Evolutionary conservation across 306 rosid genomes (phyloP), one percentile per base, ranked within the genome.

Genomic region (Potentilla sterilis): DNA sequence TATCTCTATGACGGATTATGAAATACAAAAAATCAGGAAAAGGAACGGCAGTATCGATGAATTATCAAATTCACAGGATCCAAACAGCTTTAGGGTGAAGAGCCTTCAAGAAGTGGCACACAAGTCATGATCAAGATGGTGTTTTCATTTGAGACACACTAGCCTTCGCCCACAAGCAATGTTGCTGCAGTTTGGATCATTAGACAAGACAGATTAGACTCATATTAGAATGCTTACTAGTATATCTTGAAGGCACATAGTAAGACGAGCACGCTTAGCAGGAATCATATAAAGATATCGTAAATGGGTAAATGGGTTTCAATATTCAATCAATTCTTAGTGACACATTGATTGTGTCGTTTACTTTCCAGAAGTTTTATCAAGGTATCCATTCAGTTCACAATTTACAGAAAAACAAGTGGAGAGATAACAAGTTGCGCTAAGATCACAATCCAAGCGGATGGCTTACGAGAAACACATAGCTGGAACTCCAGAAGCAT

Each of bases 101-200:
- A 44, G 55, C 41, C 74, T 63, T 12, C 28, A 34, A 62, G 32
- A 40, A 16, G 43, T 38, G 75, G 67, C 68, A 69, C 38, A 42
- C 48, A 21, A 67, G 43, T 67, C 51, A 67, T 42, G 71, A 34
- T 54, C 76, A 16, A 62, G 52, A 49, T 14, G 48, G 66, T 55
- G 35, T 14, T 62, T 79, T 91, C 86, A 91, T 80, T 84, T 86
- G 59, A 77, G 88, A 66, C 85, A 85, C 54, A 82, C 87, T 24
- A 82, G 71, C 70, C 70, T 85, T 80, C 88, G 77, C 21, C 90
- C 94, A 41, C 90, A 88, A 38, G 86, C 32, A 7, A 89, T 57
- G 73, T 89, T 84, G 80, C 94, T 87, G 94, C 90, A 88, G 79
- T 80, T 81, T 34, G 48, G 28, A 67, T 75, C 42, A 76, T 46